phyloP scores from a whole-genome alignment of 306 rosid species.

The Vicia villosa region DNA sequence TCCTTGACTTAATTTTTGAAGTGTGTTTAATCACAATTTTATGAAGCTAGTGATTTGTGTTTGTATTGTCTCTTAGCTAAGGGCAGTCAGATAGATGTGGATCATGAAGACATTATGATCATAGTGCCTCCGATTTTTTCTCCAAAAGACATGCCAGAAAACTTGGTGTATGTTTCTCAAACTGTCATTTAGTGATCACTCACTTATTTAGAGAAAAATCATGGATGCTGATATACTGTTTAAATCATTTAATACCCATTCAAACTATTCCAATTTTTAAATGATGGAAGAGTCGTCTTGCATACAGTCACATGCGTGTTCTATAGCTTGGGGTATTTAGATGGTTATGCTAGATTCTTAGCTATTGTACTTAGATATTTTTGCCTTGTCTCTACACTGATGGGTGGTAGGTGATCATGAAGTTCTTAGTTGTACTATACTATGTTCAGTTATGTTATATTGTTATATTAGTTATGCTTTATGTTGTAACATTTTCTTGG shows the following conservation, averaged over 20 bases:
- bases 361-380: not conserved
- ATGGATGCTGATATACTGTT: not conserved
- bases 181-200: slow-evolving; percentile 17
- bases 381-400: not conserved
- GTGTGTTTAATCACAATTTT: slow-evolving; percentile 14
- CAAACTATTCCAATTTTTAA: not conserved
- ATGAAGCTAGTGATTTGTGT: slow-evolving; percentile 8
- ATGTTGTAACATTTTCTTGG: not conserved
- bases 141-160: slow-evolving; percentile 78
- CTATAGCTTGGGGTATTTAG: slow-evolving; percentile 7
- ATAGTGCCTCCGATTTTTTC: slow-evolving; percentile 75
- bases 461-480: slow-evolving; percentile 6
- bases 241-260: not conserved
- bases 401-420: not conserved
- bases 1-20: slow-evolving; percentile 15
- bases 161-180: slow-evolving; percentile 66
- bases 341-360: not conserved
- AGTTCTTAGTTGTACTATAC: slow-evolving; percentile 10
- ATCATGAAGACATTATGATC: slow-evolving; percentile 80
- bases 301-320: not conserved
- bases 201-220: slow-evolving; percentile 21
- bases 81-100: slow-evolving; percentile 60
- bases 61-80: slow-evolving; percentile 48
- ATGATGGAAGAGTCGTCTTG: not conserved
- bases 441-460: slow-evolving; percentile 10